A percentile compares a stretch with the other conserved stretches of the same genome.
Conservation (phyloP, 2,329 filamentous ascomycete species). For the Simplicillium sp. region DNA sequence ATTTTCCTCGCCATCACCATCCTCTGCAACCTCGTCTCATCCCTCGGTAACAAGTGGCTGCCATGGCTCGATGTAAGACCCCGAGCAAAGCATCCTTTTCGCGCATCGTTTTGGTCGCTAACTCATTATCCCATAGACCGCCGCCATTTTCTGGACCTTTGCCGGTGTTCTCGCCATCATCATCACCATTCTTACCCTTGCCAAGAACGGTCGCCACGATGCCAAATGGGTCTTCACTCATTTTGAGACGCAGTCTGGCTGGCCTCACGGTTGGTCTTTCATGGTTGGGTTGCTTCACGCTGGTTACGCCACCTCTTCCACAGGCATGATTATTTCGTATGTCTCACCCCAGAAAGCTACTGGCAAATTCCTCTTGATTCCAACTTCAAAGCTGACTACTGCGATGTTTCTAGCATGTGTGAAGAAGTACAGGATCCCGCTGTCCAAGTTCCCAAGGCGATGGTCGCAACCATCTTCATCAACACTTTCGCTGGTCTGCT, state of each 20-base stretch:
- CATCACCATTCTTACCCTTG: slow-evolving; percentile 52
- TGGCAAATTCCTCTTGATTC: slow-evolving; percentile 6
- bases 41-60: slow-evolving; percentile 57
- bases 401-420: slow-evolving; percentile 47
- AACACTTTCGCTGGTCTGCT: slow-evolving; percentile 58
- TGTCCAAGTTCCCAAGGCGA: slow-evolving; percentile 62
- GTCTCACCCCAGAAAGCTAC: slow-evolving; percentile 18
- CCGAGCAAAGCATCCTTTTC: slow-evolving; percentile 5
- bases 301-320: slow-evolving; percentile 65
- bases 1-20: slow-evolving; percentile 63
- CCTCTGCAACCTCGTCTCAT: slow-evolving; percentile 54
- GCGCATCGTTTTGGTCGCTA: background rate
- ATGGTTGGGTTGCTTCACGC: slow-evolving; percentile 63
- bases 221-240: slow-evolving; percentile 57
- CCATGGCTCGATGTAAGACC: slow-evolving; percentile 58
- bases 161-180: slow-evolving; percentile 58
- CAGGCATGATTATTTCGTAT: slow-evolving; percentile 72
- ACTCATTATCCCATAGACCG: slow-evolving; percentile 38
- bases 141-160: slow-evolving; percentile 68
- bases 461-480: slow-evolving; percentile 58
- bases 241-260: slow-evolving; percentile 61
- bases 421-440: slow-evolving; percentile 60
- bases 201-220: slow-evolving; percentile 56
- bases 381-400: slow-evolving; percentile 5
- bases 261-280: slow-evolving; percentile 64